Evolutionary conservation across 1,139 yeast genomes (phyloP).

Genomic region (Saccharomyces hybrid): DNA sequence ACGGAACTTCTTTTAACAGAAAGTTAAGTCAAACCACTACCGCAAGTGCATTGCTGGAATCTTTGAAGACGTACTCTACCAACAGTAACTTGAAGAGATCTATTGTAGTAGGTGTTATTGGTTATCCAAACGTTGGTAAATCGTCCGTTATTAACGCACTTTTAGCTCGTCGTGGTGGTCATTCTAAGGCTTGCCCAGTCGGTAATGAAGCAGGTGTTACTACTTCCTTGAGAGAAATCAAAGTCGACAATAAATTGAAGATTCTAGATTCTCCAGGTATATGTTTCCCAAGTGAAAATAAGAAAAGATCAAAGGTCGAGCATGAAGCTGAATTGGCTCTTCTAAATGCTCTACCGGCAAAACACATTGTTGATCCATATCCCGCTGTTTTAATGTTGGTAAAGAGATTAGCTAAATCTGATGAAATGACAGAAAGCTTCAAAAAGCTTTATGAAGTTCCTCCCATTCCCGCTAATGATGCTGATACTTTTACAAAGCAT

Average conservation of each 20-base stretch:
- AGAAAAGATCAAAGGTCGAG: conserved; percentile 47
- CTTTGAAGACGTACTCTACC: conserved; percentile 78
- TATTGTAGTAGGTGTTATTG: conserved; percentile 92
- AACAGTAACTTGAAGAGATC: conserved; percentile 82
- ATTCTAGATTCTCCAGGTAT: conserved; percentile 95
- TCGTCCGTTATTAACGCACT: conserved; percentile 89
- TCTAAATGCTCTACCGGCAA: conserved; percentile 84
- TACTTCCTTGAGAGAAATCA: conserved; percentile 82
- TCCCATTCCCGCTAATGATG: conserved; percentile 56
- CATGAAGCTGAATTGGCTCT: conserved; percentile 84
- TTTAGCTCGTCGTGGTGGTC: conserved; percentile 70
- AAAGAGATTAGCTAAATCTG: conserved; percentile 62
- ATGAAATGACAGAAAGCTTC: conserved; percentile 70
- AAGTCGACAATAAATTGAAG: conserved; percentile 81
- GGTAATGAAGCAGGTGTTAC: conserved; percentile 98
- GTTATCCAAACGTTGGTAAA: conserved; percentile 93
- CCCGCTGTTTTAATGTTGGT: conserved; percentile 73
- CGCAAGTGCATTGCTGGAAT: conserved; percentile 64
- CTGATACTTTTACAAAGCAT: conserved; percentile 67
- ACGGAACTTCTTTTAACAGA: conserved; percentile 64
- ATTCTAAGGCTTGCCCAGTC: conserved; percentile 78
- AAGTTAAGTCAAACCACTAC: conserved; percentile 67
- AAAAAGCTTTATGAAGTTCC: conserved; percentile 71
- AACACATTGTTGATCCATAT: conserved; percentile 74
- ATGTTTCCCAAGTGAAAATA: conserved; percentile 72